phyloP scores from a whole-genome alignment of 768 basidiomycete genomes.

The Trametes maxima region DNA sequence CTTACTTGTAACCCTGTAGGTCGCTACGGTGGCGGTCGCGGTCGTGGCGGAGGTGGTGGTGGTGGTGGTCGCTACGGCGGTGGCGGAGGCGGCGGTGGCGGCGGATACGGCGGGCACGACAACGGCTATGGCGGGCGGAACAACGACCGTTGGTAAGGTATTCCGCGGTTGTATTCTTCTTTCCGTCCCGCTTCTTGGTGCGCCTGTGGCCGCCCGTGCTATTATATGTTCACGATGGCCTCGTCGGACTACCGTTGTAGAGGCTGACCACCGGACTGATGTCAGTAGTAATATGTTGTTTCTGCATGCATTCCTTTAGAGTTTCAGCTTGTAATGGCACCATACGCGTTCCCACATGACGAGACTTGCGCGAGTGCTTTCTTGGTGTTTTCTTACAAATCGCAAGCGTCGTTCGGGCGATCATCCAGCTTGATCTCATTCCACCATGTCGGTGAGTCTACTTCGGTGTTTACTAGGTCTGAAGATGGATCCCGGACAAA shows the following conservation, averaged over 20 bases:
- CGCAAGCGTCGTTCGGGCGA: too few species aligned
- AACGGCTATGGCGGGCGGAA: neutral
- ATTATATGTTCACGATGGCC: constrained; percentile 4
- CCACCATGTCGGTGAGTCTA: constrained; percentile 3
- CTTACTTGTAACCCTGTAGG: constrained; percentile 40
- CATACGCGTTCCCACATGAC: neutral
- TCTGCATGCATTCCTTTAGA: constrained; percentile 23
- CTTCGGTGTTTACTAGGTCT: constrained; percentile 10
- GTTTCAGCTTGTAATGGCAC: constrained; percentile 21
- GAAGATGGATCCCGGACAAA: constrained; percentile 6
- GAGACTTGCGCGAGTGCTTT: neutral
- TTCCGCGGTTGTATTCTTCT: too few species aligned
- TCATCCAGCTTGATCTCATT: neutral
- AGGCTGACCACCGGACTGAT: constrained; percentile 8
- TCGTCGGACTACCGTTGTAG: constrained; percentile 11
- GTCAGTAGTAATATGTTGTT: constrained; percentile 19
- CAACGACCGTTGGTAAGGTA: constrained; percentile 37
- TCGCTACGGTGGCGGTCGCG: constrained; percentile 54
- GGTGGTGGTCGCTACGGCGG: constrained; percentile 39
- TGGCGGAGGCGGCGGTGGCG: constrained; percentile 44
- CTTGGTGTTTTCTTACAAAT: neutral
- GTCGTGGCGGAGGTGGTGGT: constrained; percentile 44
- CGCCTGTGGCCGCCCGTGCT: neutral
- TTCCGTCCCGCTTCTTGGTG: neutral
- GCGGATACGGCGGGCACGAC: constrained; percentile 46